Evolutionary conservation across 805 yeast genomes (phyloP), one percentile per base, ranked within the genome.

Genomic region (Candida anglica): DNA sequence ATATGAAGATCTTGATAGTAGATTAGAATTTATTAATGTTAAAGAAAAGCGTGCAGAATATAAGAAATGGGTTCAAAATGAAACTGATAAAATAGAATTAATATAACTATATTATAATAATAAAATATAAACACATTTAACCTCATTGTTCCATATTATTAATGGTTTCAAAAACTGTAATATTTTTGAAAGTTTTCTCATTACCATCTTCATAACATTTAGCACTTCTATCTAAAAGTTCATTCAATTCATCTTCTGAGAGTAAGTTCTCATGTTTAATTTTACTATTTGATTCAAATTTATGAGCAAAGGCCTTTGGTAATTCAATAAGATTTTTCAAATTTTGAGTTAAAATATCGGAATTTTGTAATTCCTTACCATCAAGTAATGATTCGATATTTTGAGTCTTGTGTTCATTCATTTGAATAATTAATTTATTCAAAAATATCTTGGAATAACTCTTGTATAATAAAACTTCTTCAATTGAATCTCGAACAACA

Each of bases 401-500:
- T 27, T 51, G 51, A 37, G 59, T 59, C 30, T 58, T 60, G 41
- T 60, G 60, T 25, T 61, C 58, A 4, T 69, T 69, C 56, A 62
- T 55, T 43, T 56, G 66, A 20, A 63, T 63, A 16, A 87, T 86
- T 47, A 86, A 56, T 48, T 76, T 78, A 46, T 87, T 96, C 38
- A 89, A 67, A 38, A 75, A 76, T 39, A 95, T 71, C 58, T 93
- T 93, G 16, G 82, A 73, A 26, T 81, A 83, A 2, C 96, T 94
- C 42, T 79, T 78, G 19, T 84, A 77, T 20, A 93, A 69, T 29
- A 93, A 65, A 11, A 86, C 70, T 50, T 88, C 93, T 58, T 91
- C 98, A 19, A 89, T 75, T 1, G 96, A 86, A 44, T 84, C 78
- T 24, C 76, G 73, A 7, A 86, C 73, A 13, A 88, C 80, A 16